These are phyloP conservation scores for Magnaporthiopsis incrustans DNA, from an alignment of 2,329 filamentous ascomycete genomes.

Conservation along the genomic window DNA sequence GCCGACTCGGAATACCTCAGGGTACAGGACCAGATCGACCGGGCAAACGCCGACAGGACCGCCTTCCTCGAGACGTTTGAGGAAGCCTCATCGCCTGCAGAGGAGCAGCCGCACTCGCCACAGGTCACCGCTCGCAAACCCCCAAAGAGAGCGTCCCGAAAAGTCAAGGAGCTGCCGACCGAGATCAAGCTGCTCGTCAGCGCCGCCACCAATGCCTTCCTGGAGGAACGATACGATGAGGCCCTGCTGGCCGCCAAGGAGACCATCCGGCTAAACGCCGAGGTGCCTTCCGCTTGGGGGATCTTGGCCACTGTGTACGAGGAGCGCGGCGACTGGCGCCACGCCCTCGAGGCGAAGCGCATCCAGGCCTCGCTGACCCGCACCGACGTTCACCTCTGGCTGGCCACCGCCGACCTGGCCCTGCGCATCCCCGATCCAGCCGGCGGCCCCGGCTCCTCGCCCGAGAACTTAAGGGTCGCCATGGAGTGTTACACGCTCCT, in stretches of 20 bases:
- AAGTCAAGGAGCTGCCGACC: conserved; percentile 58
- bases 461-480: conserved; percentile 41
- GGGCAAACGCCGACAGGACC: conserved; percentile 27
- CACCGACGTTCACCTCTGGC: conserved; percentile 52
- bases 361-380: conserved; percentile 56
- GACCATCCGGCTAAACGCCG: conserved; percentile 60
- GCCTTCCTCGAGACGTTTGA: conserved; percentile 19
- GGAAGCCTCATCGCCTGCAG: background rate
- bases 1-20: conserved; percentile 34
- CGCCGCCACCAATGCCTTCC: conserved; percentile 59
- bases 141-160: conserved; percentile 38
- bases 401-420: conserved; percentile 49
- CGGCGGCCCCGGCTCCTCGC: conserved; percentile 30
- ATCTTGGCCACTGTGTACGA: conserved; percentile 53
- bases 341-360: conserved; percentile 51
- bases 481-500: conserved; percentile 53
- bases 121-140: conserved; percentile 8
- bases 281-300: conserved; percentile 58
- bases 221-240: conserved; percentile 51
- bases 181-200: conserved; percentile 63
- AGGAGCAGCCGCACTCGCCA: conserved; percentile 11
- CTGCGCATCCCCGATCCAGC: conserved; percentile 38
- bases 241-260: conserved; percentile 53
- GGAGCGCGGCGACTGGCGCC: conserved; percentile 48
- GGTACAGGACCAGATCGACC: conserved; percentile 29